Evolutionary conservation across 2,329 filamentous ascomycete species (phyloP), one percentile per base, ranked within the genome.

Genomic region (Colletotrichum caudatum): DNA sequence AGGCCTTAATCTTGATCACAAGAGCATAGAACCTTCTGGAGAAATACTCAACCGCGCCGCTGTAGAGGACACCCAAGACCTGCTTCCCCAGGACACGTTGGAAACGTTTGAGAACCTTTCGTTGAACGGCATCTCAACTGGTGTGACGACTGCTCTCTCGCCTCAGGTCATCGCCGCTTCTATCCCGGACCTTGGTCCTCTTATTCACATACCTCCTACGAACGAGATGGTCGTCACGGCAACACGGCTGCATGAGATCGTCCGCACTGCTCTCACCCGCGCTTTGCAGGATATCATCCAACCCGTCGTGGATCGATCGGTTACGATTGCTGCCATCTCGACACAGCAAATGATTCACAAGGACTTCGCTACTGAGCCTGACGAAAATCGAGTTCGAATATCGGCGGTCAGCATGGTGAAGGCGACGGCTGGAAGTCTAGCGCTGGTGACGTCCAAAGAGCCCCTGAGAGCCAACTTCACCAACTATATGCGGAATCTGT

Each of bases 361-460:
- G 80, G 96, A 99, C 80, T 99, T 98, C 79, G 93, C 94, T 0
- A 97, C 95, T 65, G 97, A 99, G 78, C 90, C 92, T 3, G 94
- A 98, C 77, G 94, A 97, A 82, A 93, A 93, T 75, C 93, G 94
- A 73, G 88, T 98, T 65, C 92, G 94, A 64, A 92, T 91, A 62
- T 93, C 95, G 41, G 95, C 96, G 4, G 91, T 97, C 75, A 97
- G 92, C 74, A 97, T 98, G 90, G 96, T 97, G 57, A 96, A 97
- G 82, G 92, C 95, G 62, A 93, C 97, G 35, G 95, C 96, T 33
- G 96, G 96, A 50, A 97, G 94, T 78, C 87, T 99, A 66, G 96
- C 96, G 18, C 88, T 98, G 41, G 96, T 99, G n/a, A 99, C 96
- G 4, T 98, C 95, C 79, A 99, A 98, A 82, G 96, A 99, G 80